These are phyloP conservation scores for Volvariella volvacea DNA, from an alignment of 1,284 basidiomycete species.

Conservation along the genomic window DNA sequence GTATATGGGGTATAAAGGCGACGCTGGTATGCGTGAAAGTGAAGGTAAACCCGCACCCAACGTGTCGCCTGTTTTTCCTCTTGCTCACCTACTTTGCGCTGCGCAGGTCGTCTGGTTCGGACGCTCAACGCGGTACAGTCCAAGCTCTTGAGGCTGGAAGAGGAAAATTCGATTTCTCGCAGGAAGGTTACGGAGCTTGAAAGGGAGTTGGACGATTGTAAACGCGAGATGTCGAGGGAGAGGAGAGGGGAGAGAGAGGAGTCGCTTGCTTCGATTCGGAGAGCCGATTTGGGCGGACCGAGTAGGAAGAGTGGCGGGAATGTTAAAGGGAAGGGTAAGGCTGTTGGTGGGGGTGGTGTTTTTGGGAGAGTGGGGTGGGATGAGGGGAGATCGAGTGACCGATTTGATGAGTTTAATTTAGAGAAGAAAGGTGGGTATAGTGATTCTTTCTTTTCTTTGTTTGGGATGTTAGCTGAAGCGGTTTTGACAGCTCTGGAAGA, in stretches of 20 bases:
- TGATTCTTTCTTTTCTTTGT: slow-evolving; percentile 1
- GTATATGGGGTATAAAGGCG: slow-evolving; percentile 42
- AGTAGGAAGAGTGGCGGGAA: slow-evolving; percentile 15
- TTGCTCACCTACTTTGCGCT: slow-evolving; percentile 7
- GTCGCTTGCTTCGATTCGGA: slow-evolving; percentile 17
- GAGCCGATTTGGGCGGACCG: neutral
- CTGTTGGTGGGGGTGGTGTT: too few species aligned
- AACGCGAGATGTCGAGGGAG: slow-evolving; percentile 62
- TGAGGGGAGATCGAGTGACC: slow-evolving; percentile 32
- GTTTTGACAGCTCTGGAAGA: slow-evolving; percentile 61
- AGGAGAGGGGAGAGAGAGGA: slow-evolving; percentile 53
- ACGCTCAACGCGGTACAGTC: slow-evolving; percentile 59
- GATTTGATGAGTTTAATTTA: slow-evolving; percentile 45
- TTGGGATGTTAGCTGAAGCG: slow-evolving; percentile 9
- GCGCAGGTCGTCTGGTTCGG: slow-evolving; percentile 51
- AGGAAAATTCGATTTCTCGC: slow-evolving; percentile 74
- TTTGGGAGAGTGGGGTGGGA: slow-evolving; percentile 20
- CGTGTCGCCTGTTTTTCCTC: slow-evolving; percentile 4
- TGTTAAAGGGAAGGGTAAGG: slow-evolving; percentile 30
- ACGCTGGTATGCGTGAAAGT: slow-evolving; percentile 38
- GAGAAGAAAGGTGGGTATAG: slow-evolving; percentile 75
- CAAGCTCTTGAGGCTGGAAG: slow-evolving; percentile 64
- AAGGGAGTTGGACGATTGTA: slow-evolving; percentile 71
- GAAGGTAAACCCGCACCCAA: slow-evolving; percentile 39
- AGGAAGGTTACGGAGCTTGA: slow-evolving; percentile 78